Conservation (phyloP, 2,329 filamentous ascomycete genomes). For the Allantophomopsis lycopodina region DNA sequence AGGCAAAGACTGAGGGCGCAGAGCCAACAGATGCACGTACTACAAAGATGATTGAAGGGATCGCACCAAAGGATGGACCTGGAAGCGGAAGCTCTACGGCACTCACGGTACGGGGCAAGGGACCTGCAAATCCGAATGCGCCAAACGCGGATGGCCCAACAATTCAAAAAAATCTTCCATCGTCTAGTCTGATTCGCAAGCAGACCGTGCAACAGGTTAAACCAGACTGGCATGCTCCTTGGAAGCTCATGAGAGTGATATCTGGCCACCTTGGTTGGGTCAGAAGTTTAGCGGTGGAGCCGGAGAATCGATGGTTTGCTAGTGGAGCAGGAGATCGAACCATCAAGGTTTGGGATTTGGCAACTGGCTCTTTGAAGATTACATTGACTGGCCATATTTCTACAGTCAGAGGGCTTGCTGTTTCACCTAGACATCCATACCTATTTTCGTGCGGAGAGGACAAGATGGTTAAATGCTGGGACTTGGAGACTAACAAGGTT, state of each 20-base stretch:
- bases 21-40: conserved; percentile 28
- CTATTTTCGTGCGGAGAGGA: conserved; percentile 97
- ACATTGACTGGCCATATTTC: conserved; percentile 92
- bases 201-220: conserved; percentile 50
- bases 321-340: conserved; percentile 90
- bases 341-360: conserved; percentile 98
- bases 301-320: conserved; percentile 95
- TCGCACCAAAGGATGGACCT: conserved; percentile 25
- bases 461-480: conserved; percentile 99
- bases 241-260: conserved; percentile 97
- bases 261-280: conserved; percentile 97
- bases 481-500: conserved; percentile 98
- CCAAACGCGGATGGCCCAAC: conserved; percentile 42
- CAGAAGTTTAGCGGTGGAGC: conserved; percentile 76
- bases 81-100: conserved; percentile 36
- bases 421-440: conserved; percentile 89
- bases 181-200: conserved; percentile 25
- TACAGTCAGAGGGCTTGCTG: conserved; percentile 80
- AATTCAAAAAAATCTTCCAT: conserved; percentile 31
- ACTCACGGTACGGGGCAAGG: conserved; percentile 34
- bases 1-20: conserved; percentile 31
- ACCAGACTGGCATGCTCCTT: conserved; percentile 94
- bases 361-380: conserved; percentile 68
- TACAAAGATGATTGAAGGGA: conserved; percentile 54
- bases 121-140: conserved; percentile 22